These are phyloP conservation scores for Lathyrus sativus DNA, from an alignment of 306 rosid genomes.

Conservation along the genomic window DNA sequence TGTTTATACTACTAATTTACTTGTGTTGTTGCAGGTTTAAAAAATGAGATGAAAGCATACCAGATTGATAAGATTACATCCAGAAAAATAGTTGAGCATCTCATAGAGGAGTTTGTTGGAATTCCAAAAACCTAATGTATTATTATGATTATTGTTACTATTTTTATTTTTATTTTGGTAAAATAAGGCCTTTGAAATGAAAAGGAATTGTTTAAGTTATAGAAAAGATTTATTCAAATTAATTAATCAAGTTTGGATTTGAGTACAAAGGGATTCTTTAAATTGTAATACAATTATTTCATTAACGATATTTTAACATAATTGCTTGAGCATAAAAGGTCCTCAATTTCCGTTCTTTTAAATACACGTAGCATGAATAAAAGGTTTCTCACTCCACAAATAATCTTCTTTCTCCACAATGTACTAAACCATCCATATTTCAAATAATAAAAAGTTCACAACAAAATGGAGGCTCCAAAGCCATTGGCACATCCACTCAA, in stretches of 20 bases:
- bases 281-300: too few species aligned
- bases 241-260: background rate
- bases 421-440: too few species aligned
- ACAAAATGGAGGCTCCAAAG: too few species aligned
- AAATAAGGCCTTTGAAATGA: background rate
- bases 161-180: too few species aligned
- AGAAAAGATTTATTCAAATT: background rate
- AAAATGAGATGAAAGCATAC: conserved; percentile 69
- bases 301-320: background rate
- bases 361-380: too few species aligned
- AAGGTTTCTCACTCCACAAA: too few species aligned
- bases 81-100: conserved; percentile 66
- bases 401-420: too few species aligned
- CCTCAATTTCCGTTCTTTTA: background rate
- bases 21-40: conserved; percentile 51
- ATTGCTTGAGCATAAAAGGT: background rate
- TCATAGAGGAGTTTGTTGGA: conserved; percentile 67
- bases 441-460: too few species aligned
- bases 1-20: background rate
- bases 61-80: conserved; percentile 70
- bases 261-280: too few species aligned
- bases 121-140: conserved; percentile 37
- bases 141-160: too few species aligned
- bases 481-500: too few species aligned
- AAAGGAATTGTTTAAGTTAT: background rate